phyloP scores from a whole-genome alignment of 345 rosid genomes.

The Geranium brycei region DNA sequence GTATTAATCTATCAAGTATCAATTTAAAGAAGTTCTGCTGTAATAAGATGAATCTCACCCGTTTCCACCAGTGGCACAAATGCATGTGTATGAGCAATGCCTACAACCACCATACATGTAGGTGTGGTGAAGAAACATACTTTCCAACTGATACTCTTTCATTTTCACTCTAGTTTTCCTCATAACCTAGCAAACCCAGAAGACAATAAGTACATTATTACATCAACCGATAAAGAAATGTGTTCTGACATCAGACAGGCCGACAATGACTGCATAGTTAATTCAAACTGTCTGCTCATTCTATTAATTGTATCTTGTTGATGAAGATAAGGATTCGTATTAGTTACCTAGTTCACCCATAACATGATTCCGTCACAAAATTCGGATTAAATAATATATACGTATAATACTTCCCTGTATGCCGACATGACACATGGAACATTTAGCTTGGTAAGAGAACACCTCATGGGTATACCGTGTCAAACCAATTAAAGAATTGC shows the following conservation, averaged over 20 bases:
- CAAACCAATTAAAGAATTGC: too few species aligned
- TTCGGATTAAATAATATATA: neutral
- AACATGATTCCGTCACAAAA: neutral
- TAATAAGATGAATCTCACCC: constrained; percentile 29
- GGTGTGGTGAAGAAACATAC: constrained; percentile 84
- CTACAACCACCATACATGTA: constrained; percentile 94
- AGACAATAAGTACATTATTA: too few species aligned
- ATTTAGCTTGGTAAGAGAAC: too few species aligned
- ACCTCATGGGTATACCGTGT: too few species aligned
- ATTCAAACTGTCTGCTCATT: too few species aligned
- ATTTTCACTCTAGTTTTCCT: constrained; percentile 45
- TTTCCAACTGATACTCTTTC: constrained; percentile 92
- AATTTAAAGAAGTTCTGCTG: too few species aligned
- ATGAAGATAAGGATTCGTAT: neutral
- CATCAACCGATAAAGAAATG: neutral
- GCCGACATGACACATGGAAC: too few species aligned
- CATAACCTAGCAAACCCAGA: constrained; percentile 46
- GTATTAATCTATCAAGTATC: too few species aligned
- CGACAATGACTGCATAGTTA: too few species aligned
- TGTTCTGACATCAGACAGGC: neutral
- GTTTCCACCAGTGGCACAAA: constrained; percentile 91
- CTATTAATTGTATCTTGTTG: too few species aligned
- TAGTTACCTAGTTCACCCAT: neutral
- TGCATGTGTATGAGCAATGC: constrained; percentile 89
- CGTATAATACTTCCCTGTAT: too few species aligned